Evolutionary conservation across 2,329 filamentous ascomycete genomes (phyloP).

Genomic region (Neofusicoccum laricinum): DNA sequence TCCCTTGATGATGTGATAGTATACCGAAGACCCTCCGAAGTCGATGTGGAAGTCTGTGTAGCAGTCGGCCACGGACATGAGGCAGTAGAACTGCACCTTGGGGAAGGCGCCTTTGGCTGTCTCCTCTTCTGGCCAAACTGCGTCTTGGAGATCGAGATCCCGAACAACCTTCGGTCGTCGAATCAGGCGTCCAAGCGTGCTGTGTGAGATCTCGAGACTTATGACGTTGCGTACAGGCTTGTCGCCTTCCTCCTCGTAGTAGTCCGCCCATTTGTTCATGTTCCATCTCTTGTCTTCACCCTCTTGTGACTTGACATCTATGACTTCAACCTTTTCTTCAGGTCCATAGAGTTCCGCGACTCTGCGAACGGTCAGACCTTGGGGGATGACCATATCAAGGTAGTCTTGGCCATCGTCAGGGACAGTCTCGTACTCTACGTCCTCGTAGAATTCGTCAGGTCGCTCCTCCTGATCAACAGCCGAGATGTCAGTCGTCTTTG

Average conservation of each 20-base stretch:
- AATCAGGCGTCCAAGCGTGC: constrained; percentile 59
- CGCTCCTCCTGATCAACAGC: constrained; percentile 16
- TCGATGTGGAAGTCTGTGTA: constrained; percentile 73
- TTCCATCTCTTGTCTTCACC: constrained; percentile 64
- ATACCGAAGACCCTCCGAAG: constrained; percentile 68
- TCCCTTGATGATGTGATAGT: constrained; percentile 67
- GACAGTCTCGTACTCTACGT: constrained; percentile 49
- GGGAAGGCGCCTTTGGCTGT: constrained; percentile 56
- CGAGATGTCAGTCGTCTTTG: background rate
- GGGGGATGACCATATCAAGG: constrained; percentile 66
- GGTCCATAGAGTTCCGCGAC: constrained; percentile 64
- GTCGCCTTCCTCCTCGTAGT: constrained; percentile 60
- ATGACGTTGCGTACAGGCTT: constrained; percentile 68
- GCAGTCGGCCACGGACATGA: constrained; percentile 70
- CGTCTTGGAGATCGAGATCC: constrained; percentile 58
- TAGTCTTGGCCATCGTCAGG: constrained; percentile 62
- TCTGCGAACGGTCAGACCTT: constrained; percentile 60
- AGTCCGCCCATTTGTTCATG: constrained; percentile 64
- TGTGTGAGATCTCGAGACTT: constrained; percentile 65
- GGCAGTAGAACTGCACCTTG: constrained; percentile 65
- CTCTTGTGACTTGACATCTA: constrained; percentile 68
- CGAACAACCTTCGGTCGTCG: constrained; percentile 63
- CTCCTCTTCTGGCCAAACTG: constrained; percentile 54
- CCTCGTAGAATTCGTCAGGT: constrained; percentile 27
- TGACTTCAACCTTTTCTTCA: constrained; percentile 62